Evolutionary conservation across 768 basidiomycete genomes (phyloP).

Genomic region (Lentinus brumalis): DNA sequence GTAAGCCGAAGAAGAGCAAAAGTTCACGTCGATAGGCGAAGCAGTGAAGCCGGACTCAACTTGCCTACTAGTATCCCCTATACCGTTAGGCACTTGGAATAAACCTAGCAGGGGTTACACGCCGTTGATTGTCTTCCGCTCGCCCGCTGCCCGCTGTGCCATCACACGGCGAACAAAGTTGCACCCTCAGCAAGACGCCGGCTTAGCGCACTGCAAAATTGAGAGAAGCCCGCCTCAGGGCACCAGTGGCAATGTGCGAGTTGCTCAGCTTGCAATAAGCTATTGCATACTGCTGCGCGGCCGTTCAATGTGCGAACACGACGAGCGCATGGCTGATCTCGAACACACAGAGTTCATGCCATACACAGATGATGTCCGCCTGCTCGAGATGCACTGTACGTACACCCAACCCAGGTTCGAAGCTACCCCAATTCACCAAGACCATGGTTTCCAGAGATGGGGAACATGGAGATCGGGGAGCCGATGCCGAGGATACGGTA

Average conservation of each 20-base stretch:
- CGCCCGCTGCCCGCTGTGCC: too few species aligned
- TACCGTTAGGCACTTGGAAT: not conserved
- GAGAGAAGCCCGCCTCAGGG: constrained; percentile 2
- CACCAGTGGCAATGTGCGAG: constrained; percentile 4
- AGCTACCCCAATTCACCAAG: not conserved
- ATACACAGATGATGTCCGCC: not conserved
- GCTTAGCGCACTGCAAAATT: not conserved
- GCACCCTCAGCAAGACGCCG: not conserved
- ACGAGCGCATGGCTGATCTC: not conserved
- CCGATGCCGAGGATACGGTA: constrained; percentile 10
- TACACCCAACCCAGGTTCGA: not conserved
- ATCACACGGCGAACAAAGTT: too few species aligned
- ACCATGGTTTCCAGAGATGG: constrained; percentile 6
- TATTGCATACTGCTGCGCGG: not conserved
- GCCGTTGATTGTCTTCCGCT: too few species aligned
- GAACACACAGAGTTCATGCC: not conserved
- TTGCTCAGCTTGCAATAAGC: constrained; percentile 6
- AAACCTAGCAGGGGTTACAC: too few species aligned
- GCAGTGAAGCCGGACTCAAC: not conserved
- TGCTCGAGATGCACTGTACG: constrained; percentile 1
- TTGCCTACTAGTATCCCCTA: not conserved
- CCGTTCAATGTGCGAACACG: not conserved
- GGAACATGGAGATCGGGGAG: constrained; percentile 3
- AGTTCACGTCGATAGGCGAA: constrained; percentile 3
- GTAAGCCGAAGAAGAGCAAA: constrained; percentile 24